Conservation (phyloP, 2,329 filamentous ascomycete genomes). For the Alternaria arborescens region DNA sequence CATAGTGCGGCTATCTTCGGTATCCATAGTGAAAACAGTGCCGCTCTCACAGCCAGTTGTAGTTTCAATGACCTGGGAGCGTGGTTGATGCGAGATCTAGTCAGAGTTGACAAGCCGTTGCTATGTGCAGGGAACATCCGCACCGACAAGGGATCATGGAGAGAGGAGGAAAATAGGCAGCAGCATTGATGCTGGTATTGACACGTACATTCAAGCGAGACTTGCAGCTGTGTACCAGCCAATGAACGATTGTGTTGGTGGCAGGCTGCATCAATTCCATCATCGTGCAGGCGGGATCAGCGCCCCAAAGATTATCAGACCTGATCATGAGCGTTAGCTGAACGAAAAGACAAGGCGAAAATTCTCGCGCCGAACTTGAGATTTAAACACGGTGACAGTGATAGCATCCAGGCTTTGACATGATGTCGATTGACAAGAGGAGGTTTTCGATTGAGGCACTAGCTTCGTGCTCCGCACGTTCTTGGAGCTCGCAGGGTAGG, state of each 20-base stretch:
- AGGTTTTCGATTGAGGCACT: rapidly evolving
- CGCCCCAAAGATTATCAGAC: too few species aligned
- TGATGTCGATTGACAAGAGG: too few species aligned
- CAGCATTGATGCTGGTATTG: rapidly evolving
- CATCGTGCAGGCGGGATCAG: too few species aligned
- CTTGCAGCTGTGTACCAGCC: rapidly evolving
- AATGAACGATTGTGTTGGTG: too few species aligned
- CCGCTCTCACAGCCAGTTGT: not conserved
- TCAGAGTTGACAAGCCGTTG: rapidly evolving
- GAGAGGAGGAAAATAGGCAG: too few species aligned
- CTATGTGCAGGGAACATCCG: rapidly evolving
- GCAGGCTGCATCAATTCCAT: too few species aligned
- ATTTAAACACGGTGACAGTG: rapidly evolving
- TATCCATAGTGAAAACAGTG: rapidly evolving
- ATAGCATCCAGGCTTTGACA: too few species aligned
- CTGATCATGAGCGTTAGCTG: too few species aligned
- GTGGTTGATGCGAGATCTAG: not conserved
- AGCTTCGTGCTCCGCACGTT: too few species aligned
- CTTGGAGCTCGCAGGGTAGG: rapidly evolving
- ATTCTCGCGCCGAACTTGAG: too few species aligned
- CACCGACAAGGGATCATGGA: rapidly evolving
- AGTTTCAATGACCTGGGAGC: rapidly evolving
- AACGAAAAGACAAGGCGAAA: too few species aligned
- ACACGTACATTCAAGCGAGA: too few species aligned
- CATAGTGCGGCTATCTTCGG: not conserved